Evolutionary conservation across 768 basidiomycete genomes (phyloP).

Genomic region (Termitomyces heimii): DNA sequence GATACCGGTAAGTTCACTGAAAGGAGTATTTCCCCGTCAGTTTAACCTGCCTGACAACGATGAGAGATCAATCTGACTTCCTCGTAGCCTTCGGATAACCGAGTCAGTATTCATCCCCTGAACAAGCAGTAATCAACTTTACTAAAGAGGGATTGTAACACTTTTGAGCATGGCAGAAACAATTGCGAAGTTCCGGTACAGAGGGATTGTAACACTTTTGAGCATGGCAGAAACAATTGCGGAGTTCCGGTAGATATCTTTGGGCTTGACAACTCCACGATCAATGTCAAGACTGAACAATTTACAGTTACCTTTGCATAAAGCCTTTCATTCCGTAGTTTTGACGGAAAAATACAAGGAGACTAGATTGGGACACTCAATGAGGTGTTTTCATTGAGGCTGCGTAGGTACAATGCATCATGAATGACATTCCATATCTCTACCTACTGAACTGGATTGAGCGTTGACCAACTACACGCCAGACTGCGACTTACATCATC

Average conservation of each 20-base stretch:
- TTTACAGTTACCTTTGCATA: too few species aligned
- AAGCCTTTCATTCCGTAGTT: slow-evolving; percentile 21
- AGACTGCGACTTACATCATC: slow-evolving; percentile 37
- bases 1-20: slow-evolving; percentile 50
- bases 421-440: slow-evolving; percentile 44
- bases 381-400: slow-evolving; percentile 42
- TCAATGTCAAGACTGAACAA: not conserved
- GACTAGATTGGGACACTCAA: slow-evolving; percentile 46
- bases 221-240: slow-evolving; percentile 55
- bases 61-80: slow-evolving; percentile 31
- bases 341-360: slow-evolving; percentile 35
- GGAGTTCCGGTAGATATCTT: slow-evolving; percentile 42
- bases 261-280: slow-evolving; percentile 15
- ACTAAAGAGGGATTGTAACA: slow-evolving; percentile 57
- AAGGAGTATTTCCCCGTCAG: slow-evolving; percentile 45
- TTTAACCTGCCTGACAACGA: slow-evolving; percentile 41
- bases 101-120: not conserved
- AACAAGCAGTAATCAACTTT: slow-evolving; percentile 8
- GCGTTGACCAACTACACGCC: slow-evolving; percentile 3
- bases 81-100: slow-evolving; percentile 21
- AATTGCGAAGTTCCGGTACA: slow-evolving; percentile 56
- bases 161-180: slow-evolving; percentile 55
- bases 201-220: slow-evolving; percentile 51
- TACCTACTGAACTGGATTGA: slow-evolving; percentile 22
- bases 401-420: slow-evolving; percentile 54